These are phyloP conservation scores for Paramecium caudatum DNA, from an alignment of 73 alveolate species.

Conservation along the genomic window DNA sequence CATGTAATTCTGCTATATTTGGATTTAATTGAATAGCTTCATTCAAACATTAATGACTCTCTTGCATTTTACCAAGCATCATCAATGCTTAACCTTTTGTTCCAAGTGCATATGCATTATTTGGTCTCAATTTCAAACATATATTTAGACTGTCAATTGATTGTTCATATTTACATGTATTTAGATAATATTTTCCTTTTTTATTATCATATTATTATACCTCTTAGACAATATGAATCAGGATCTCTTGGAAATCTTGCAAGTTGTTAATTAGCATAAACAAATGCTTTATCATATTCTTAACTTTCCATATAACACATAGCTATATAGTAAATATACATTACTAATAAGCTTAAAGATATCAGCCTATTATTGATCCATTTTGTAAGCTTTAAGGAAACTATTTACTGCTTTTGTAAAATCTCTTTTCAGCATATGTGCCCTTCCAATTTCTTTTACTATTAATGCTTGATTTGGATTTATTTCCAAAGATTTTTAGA, in stretches of 20 bases:
- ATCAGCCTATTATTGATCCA: neutral
- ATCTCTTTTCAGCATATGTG: neutral
- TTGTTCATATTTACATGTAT: constrained; percentile 15
- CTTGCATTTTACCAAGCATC: constrained; percentile 42
- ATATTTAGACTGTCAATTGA: constrained; percentile 36
- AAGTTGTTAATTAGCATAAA: constrained; percentile 6
- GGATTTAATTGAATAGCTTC: constrained; percentile 18
- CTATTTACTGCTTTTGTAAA: too few relatives aligned
- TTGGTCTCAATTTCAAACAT: constrained; percentile 37
- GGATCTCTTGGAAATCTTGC: constrained; percentile 14
- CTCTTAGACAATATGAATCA: constrained; percentile 35
- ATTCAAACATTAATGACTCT: constrained; percentile 13
- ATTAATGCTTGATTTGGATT: too few relatives aligned
- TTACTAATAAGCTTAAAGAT: constrained; percentile 28
- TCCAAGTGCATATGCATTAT: constrained; percentile 14
- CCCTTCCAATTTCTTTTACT: neutral
- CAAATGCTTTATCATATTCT: constrained; percentile 32
- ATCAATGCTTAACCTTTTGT: constrained; percentile 35
- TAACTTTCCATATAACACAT: constrained; percentile 14
- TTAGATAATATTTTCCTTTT: constrained; percentile 16
- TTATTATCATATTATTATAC: neutral
- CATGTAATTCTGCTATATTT: constrained; percentile 27
- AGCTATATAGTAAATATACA: too few relatives aligned
- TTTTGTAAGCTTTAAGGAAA: constrained; percentile 41
- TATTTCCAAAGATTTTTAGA: too few relatives aligned